Evolutionary conservation across 2,329 filamentous ascomycete genomes (phyloP), one percentile per base, ranked within the genome.

Genomic region (Ascochyta fabae): DNA sequence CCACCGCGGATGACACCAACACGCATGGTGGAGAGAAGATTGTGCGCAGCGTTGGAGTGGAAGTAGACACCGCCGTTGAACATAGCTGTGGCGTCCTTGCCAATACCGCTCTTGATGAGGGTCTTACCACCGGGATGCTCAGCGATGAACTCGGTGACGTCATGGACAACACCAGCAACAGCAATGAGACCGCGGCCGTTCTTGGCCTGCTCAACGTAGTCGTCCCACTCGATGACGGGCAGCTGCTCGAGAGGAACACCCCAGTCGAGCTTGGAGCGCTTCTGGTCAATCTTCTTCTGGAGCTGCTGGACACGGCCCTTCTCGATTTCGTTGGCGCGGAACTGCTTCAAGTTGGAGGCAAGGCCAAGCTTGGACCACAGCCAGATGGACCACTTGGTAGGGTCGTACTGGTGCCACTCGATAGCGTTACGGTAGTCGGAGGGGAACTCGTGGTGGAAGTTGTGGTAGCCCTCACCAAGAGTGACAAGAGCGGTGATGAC

Each of bases 201-300:
- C 64, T 75, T 74, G 51, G 61, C 68, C 58, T 78, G 75, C 59
- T 78, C 76, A 52, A 77, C 73, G 43, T 76, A 78, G 61, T 78
- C 76, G 47, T 78, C 76, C 76, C 76, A 78, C 60, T 78, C 76
- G 38, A 78, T 75, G 50, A 78, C 76, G 26, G 76, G 76, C 19
- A 78, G 73, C 65, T 77, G 73, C 44, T 78, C 75, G 35, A 78
- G 73, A 59, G 76, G 76, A 57, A 77, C 64, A 66, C 76, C 76
- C 76, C 76, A 78, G 66, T 78, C 76, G 50, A 78, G 74, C 64
- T 70, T 74, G 43, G 74, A 59, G 56, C 76, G 75, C 69, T 77
- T 76, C 69, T 77, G 76, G 67, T 78, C 76, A 38, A 78, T 75
- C 72, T 78, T 78, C 74, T 78, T 78, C 69, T 78, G 76, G 39